Base-by-base conservation (phyloP, 441 rosid genomes). In the Erodium trifolium region DNA sequence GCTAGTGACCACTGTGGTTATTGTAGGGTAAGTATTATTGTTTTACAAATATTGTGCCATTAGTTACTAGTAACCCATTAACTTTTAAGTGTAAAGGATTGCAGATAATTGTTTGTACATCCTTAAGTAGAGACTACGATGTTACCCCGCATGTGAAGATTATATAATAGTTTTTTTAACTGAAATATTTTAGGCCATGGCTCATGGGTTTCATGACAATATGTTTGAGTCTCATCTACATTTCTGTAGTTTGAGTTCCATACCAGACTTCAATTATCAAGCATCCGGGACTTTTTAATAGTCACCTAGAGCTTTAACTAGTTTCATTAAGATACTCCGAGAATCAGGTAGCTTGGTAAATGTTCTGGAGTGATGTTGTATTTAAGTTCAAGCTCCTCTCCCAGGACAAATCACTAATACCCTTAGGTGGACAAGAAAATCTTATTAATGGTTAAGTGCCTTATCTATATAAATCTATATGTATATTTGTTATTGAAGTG, bases 1-100 rank as follows among this genome's bases (percentile, higher is more conserved):
- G 74, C 75, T 84, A 29, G 81, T 88, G 69, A 86, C 98, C 71
- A 83, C 92, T 4, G 80, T 93, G 81, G 71, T 89, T 79, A 73
- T 81, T 64, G 66, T 83, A 68, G 88, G 95, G 97, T 93, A 84
- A 77, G 85, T 27, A 63, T n/a, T 63, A 12, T 63, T 31, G 66
- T 63, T 63, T 16, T 34, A 59, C 6, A 69, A 37, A 35, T 14
- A 57, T 16, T 53, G 9, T 66, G 27, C 29, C 3, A 4, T 39
- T 3, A 13, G 14, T 11, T n/a, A 19, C 14, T 18, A 35, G 49
- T 65, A 0, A 19, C 66, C 47, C 39, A 53, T 41, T 47, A 19
- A 29, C 39, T 49, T 53, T 41, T 47, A 19, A 29, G 67, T 69
- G 4, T 69, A 13, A 57, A 55, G 68, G 45, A 43, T 59, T 51